phyloP scores from a whole-genome alignment of 139 green algal species.

The Gonium pectorale region DNA sequence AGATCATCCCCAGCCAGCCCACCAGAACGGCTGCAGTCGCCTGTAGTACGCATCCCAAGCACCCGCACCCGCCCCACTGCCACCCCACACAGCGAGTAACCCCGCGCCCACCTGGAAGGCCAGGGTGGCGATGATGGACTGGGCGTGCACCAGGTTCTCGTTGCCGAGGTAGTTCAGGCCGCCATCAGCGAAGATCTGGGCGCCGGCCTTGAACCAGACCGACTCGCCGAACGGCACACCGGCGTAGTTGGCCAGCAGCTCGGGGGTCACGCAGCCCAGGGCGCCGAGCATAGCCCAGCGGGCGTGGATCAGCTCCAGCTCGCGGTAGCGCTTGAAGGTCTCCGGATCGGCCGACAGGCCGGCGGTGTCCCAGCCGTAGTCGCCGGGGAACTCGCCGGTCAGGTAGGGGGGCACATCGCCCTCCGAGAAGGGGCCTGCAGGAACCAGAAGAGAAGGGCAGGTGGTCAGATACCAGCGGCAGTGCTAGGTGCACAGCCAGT shows the following conservation, averaged over 20 bases:
- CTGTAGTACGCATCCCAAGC: too few species aligned
- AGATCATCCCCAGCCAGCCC: too few species aligned
- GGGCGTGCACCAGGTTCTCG: slow-evolving; percentile 83
- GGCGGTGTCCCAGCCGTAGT: slow-evolving; percentile 98
- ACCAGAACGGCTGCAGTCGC: too few species aligned
- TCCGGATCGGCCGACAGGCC: slow-evolving; percentile 96
- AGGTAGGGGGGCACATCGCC: slow-evolving; percentile 82
- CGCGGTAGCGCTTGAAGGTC: slow-evolving; percentile 86
- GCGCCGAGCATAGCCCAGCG: slow-evolving; percentile 97
- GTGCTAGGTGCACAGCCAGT: too few species aligned
- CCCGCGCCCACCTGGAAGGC: slow-evolving; percentile 72
- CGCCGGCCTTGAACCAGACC: slow-evolving; percentile 94
- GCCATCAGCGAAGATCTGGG: slow-evolving; percentile 81
- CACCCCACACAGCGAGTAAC: too few species aligned
- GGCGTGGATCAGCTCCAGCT: slow-evolving; percentile 83
- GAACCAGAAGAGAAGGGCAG: neutral
- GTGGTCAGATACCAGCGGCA: too few species aligned
- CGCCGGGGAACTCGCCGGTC: slow-evolving; percentile 90
- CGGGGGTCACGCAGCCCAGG: slow-evolving; percentile 80
- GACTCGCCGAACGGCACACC: slow-evolving; percentile 71
- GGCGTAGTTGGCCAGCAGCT: slow-evolving; percentile 65
- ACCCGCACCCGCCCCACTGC: too few species aligned
- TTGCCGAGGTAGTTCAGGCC: slow-evolving; percentile 89
- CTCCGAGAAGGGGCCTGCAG: slow-evolving; percentile 82
- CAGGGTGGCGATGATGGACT: slow-evolving; percentile 91